Base-by-base conservation (phyloP, 140 eudicot species). In the Artemisia princeps region DNA sequence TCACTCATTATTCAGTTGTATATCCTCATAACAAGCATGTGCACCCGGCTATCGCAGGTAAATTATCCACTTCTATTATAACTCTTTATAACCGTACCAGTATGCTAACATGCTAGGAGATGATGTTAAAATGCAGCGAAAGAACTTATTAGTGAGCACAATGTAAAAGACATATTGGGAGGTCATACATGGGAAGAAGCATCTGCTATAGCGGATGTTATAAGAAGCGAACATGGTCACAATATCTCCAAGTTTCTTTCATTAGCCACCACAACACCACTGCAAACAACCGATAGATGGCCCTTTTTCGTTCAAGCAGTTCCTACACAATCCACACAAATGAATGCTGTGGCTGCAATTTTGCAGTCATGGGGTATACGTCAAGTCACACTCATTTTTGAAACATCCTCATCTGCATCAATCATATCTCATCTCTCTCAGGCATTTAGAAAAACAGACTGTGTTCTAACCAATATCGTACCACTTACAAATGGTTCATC, bases 261-360 rank as follows among this genome's bases (percentile, higher is more conserved):
- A 1, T 72, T 84, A 3, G 72, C 82, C 50, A 56, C 56, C 64
- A 52, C 73, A 4, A 48, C 56, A 60, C 80, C 77, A 4, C 62
- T 50, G 51, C 65, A 48, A 17, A 71, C 61, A 46, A 62, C 74
- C 9, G 12, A 56, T 59, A 75, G 20, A 23, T 83, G 86, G 85
- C 89, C 89, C 0, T 77, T 68, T 71, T 70, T 77, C 14, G 28
- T 83, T 52, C 83, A 80, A 78, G 74, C 84, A 17, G 73, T 79
- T n/a, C 84, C 62, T 46, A 48, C 79, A 55, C 78, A 70, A 50
- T n/a, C 79, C 61, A 37, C 67, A 24, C 28, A 24, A 24, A 24
- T 24, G 28, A 24, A 24, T 24, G 28, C 28, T 2, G 28, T 24
- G 28, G 80, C 84, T 22, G 82, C 73, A 2, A 55, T 78, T 72